phyloP scores from a whole-genome alignment of 306 rosid genomes.

The Sophora flavescens region DNA sequence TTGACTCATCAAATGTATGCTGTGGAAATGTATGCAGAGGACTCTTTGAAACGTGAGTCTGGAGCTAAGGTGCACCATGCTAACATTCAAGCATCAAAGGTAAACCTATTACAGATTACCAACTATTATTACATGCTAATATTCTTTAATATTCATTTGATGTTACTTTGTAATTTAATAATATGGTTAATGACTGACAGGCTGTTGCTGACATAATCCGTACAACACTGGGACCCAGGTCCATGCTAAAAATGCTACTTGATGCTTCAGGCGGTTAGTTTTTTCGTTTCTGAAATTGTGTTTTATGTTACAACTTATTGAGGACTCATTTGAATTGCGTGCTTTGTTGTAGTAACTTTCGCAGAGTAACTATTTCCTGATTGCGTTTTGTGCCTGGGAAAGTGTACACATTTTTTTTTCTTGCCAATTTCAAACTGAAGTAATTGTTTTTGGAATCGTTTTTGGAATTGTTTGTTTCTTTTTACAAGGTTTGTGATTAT shows the following conservation, averaged over 20 bases:
- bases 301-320: not conserved
- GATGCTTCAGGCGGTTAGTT: constrained; percentile 81
- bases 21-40: constrained; percentile 68
- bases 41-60: constrained; percentile 91
- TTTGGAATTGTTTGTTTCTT: not conserved
- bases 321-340: not conserved
- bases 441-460: constrained; percentile 10
- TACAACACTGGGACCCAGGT: constrained; percentile 94
- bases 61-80: constrained; percentile 93
- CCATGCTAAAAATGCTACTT: constrained; percentile 95
- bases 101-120: constrained; percentile 27
- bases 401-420: constrained; percentile 8
- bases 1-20: constrained; percentile 12
- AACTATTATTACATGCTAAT: not conserved
- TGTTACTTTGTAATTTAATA: constrained; percentile 34
- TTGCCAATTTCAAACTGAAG: constrained; percentile 5
- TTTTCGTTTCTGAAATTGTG: constrained; percentile 14
- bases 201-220: constrained; percentile 97
- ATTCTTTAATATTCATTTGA: not conserved
- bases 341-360: not conserved
- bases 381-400: constrained; percentile 1
- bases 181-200: constrained; percentile 47
- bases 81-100: constrained; percentile 96
- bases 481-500: constrained; percentile 15
- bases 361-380: not conserved